Conservation (phyloP, 805 yeast genomes). For the Dipodascopsis tothii region DNA sequence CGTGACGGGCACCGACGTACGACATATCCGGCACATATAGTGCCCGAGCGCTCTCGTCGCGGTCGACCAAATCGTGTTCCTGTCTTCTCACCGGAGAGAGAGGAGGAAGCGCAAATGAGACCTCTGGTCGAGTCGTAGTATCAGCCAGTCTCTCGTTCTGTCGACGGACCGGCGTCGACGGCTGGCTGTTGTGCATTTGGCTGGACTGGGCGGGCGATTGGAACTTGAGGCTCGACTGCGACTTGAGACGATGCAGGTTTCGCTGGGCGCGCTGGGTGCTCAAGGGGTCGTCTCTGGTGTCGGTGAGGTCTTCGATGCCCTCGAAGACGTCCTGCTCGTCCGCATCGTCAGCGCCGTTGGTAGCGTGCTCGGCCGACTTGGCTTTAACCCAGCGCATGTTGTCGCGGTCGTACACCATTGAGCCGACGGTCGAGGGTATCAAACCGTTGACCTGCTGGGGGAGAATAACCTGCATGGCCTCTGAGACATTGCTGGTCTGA, state of each 20-base stretch:
- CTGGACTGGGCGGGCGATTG: too few species aligned
- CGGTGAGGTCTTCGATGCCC: conserved; percentile 25
- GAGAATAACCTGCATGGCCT: conserved; percentile 17
- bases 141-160: too few species aligned
- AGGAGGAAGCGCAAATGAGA: conserved; percentile 10
- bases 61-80: not conserved
- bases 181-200: too few species aligned
- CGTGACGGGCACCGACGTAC: conserved; percentile 23
- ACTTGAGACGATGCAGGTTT: too few species aligned
- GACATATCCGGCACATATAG: conserved; percentile 20
- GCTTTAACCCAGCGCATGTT: conserved; percentile 20
- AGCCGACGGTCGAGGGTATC: conserved; percentile 18
- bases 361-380: not conserved
- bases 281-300: conserved; percentile 1
- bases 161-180: too few species aligned
- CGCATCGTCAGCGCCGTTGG: conserved; percentile 3
- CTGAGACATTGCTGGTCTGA: conserved; percentile 4
- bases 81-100: not conserved
- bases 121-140: conserved; percentile 13
- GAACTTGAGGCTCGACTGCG: too few species aligned
- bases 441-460: conserved; percentile 11
- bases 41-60: not conserved
- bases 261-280: not conserved
- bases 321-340: conserved; percentile 25
- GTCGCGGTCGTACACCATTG: conserved; percentile 24